A percentile compares a stretch with the other conserved stretches of the same genome.
These are phyloP conservation scores for Tricharina praecox DNA, from an alignment of 495 filamentous ascomycete species.

Conservation along the genomic window DNA sequence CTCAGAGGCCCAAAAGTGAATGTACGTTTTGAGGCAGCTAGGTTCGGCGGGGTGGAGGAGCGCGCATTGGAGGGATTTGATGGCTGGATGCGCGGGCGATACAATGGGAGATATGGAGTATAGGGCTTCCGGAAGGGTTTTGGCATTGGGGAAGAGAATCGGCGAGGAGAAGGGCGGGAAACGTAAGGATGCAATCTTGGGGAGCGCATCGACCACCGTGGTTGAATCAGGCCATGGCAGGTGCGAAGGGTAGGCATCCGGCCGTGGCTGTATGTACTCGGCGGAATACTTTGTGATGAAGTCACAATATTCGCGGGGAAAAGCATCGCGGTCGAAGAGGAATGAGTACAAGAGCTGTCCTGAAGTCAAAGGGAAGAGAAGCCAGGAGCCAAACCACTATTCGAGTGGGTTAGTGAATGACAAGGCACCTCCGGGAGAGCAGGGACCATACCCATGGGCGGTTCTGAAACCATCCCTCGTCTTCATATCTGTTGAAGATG, in stretches of 20 bases:
- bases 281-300: conserved; percentile 58
- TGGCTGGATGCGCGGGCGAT: conserved; percentile 66
- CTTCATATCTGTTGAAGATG: conserved; percentile 65
- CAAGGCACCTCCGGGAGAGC: no score
- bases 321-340: conserved; percentile 81
- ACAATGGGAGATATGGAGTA: conserved; percentile 57
- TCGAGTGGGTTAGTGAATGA: no score
- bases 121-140: conserved; percentile 48
- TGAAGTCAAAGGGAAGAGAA: conserved; percentile 80
- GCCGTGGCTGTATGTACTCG: conserved; percentile 60
- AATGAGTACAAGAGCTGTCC: conserved; percentile 84
- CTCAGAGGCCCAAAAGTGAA: conserved; percentile 63
- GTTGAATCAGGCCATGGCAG: conserved; percentile 59
- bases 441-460: conserved; percentile 28
- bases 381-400: conserved; percentile 91
- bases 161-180: conserved; percentile 80
- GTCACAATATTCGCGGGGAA: conserved; percentile 53
- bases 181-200: conserved; percentile 57
- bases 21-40: conserved; percentile 67
- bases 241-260: conserved; percentile 45
- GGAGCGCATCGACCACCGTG: conserved; percentile 65
- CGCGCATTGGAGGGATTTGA: conserved; percentile 69
- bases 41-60: conserved; percentile 78
- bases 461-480: conserved; percentile 60
- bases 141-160: conserved; percentile 53